Base-by-base conservation (phyloP, 352 stramenopile species). In the Pythium biforme region DNA sequence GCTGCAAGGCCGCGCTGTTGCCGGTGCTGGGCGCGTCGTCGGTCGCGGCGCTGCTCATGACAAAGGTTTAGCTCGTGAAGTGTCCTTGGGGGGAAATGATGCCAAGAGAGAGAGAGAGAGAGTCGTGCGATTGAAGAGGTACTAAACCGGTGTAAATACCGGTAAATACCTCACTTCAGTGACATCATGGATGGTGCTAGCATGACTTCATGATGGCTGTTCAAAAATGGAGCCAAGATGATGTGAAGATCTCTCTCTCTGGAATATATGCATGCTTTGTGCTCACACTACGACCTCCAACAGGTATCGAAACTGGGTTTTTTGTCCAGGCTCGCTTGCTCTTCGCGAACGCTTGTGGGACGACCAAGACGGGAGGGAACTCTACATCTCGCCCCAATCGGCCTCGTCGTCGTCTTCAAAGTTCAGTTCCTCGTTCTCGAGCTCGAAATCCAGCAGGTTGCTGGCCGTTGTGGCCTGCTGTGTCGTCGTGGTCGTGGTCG, bases 331-430 rank as follows among this genome's bases (percentile, higher is more conserved):
- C 22, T 48, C 15, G 8, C 10, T 29, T 6, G 43, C 17, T 50
- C 17, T 8, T 50, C 25, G 43, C 20, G 43, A 50, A 43, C 37
- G 14, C 11, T n/a, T n/a, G 31, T 10, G 31, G n/a, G n/a, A n/a
- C n/a, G n/a, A n/a, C n/a, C n/a, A n/a, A n/a, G n/a, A n/a, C 8
- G 4, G 31, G 22, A 15, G 20, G n/a, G 39, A 22, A 6, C 39
- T 41, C 52, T 83, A 93, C 84, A 93, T 93, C 59, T 93, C 84
- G 23, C 84, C 84, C 84, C 84, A 93, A 62, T 93, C 84, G 34
- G 79, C 80, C 47, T 93, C 83, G 55, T 93, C 83, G 34, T 93
- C 82, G 51, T 92, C 83, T 46, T 90, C 81, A 61, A 90, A 90
- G 41, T 88, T 70, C 41, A 90, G 75, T 49, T 90, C 81, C n/a